These are phyloP conservation scores for Pseudopithomyces maydicus DNA, from an alignment of 2,329 filamentous ascomycete genomes.

Conservation along the genomic window DNA sequence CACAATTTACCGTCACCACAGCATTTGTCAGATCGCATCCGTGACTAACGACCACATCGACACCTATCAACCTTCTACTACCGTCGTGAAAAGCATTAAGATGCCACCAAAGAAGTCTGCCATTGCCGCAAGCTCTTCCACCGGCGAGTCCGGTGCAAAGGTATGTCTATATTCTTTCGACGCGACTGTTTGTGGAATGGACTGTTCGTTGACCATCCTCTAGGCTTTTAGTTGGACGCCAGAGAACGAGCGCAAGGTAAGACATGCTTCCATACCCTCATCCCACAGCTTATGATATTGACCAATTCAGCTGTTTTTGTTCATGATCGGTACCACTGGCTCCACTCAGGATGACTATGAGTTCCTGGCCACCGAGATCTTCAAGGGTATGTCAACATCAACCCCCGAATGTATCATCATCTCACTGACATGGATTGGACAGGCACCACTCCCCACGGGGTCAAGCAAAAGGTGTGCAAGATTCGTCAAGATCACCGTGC, in stretches of 20 bases:
- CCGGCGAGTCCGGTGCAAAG: not conserved
- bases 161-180: not conserved
- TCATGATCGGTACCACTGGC: slow-evolving; percentile 20
- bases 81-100: not conserved
- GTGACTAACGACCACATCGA: not conserved
- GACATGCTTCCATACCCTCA: slow-evolving; percentile 14
- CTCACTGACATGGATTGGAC: not conserved
- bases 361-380: slow-evolving; percentile 25
- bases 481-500: slow-evolving; percentile 15
- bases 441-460: not conserved
- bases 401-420: too few species aligned
- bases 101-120: slow-evolving; percentile 5
- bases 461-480: not conserved
- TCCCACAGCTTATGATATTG: slow-evolving; percentile 13
- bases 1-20: not conserved
- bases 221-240: slow-evolving; percentile 13
- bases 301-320: slow-evolving; percentile 28
- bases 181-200: too few species aligned
- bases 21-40: not conserved
- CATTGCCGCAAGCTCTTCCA: not conserved
- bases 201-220: not conserved
- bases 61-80: not conserved
- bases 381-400: too few species aligned
- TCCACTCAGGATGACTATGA: slow-evolving; percentile 13
- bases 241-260: slow-evolving; percentile 21